Evolutionary conservation across 2,329 filamentous ascomycete genomes (phyloP), one percentile per base, ranked within the genome.

Genomic region (Balansia obtecta): DNA sequence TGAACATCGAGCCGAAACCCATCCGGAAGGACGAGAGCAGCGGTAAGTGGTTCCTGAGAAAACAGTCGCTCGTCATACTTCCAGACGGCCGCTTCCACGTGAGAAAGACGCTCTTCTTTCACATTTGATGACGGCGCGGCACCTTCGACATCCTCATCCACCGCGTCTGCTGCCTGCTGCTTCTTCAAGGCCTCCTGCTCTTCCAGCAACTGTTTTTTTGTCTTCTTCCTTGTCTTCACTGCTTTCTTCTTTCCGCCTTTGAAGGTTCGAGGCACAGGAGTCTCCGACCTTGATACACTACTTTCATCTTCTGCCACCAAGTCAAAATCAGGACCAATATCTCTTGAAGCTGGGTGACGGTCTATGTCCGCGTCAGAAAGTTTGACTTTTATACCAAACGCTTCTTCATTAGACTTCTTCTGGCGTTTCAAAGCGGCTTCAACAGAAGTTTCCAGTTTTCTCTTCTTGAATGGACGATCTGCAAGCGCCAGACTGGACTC

Each of bases 341-440:
- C 76, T 47, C 76, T 72, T 13, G 76, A 70, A 22, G 73, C 68
- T 41, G 73, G 60, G 55, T 69, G 63, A 27, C 71, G 66, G 15
- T 71, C 69, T 48, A 74, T 69, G 33, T 75, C 73, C 32, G 69
- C 66, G 49, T 76, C 75, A 20, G 79, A 70, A 50, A 71, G 72
- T 47, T 74, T 71, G 20, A 79, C 72, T 34, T 75, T 77, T 43
- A 85, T 72, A 13, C 79, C 82, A 61, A 89, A 89, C 5, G 91
- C 72, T 58, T 88, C 86, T 58, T 91, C 86, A 52, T 90, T 86
- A 0, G 74, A 74, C 63, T 88, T 88, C 70, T 89, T 91, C 59
- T 84, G 85, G 46, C 87, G 81, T 65, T 95, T 93, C 47, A 86
- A 79, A 45, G 83, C 77, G 50, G 78, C 77, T 52, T 86, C 79